Evolutionary conservation across 148 eudicot species (phyloP).

Genomic region (Polygonum aviculare): DNA sequence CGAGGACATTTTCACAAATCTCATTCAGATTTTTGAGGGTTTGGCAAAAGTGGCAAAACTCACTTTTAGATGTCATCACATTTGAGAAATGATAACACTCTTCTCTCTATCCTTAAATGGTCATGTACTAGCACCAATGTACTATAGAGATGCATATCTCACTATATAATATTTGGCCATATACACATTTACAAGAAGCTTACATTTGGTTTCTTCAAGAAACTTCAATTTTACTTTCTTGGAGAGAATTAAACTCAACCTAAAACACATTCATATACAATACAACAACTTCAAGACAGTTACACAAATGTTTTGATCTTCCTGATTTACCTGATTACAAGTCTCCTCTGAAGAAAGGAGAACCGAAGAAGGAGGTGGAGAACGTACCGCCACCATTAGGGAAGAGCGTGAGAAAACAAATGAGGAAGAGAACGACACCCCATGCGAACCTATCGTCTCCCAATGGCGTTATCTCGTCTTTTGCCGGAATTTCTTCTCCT

Average conservation of each 20-base stretch:
- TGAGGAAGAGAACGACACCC: conserved; percentile 68
- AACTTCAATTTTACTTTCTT: not conserved
- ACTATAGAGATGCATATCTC: not conserved
- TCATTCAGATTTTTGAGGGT: no score
- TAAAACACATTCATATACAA: no score
- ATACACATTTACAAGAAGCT: not conserved
- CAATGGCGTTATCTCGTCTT: conserved; percentile 74
- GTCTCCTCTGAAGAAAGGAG: conserved; percentile 64
- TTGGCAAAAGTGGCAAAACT: no score
- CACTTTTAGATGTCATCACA: no score
- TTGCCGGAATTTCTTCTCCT: conserved; percentile 88
- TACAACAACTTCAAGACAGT: not conserved
- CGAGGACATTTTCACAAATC: no score
- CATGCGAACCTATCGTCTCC: conserved; percentile 78
- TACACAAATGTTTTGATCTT: not conserved
- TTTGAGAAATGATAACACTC: no score
- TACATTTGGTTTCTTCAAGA: not conserved
- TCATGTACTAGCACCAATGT: no score
- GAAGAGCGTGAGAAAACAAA: conserved; percentile 85
- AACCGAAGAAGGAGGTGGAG: conserved; percentile 56
- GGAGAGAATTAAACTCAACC: not conserved
- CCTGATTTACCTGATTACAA: conserved; percentile 24
- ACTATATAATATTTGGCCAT: not conserved
- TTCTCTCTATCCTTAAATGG: no score
- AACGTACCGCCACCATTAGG: conserved; percentile 88